Evolutionary conservation across 2,329 filamentous ascomycete genomes (phyloP), one percentile per base, ranked within the genome.

Genomic region (Arthrobotrys pseudoclavata): DNA sequence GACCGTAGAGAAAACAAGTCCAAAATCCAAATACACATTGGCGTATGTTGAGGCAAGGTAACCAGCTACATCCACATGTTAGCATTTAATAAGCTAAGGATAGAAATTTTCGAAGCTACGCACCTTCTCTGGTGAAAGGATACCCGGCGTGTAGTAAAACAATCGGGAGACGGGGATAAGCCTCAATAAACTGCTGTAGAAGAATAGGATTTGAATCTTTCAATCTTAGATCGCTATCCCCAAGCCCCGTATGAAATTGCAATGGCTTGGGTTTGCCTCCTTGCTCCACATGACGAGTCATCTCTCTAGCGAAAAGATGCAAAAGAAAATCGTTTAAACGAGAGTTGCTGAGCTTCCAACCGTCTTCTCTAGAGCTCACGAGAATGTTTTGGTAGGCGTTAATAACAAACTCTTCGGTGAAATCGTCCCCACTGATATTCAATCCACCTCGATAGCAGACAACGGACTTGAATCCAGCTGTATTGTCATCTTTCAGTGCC

Each of bases 171-270:
- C 86, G 85, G 0, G 91, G 88, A 80, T 91, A 94, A 20, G 87
- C 85, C 45, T 89, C 87, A 80, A 96, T 92, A 72, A 96, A 88
- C 0, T 86, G 84, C 81, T 96, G 92, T 24, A 97, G 84, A 80
- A 92, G 90, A 0, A 92, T 88, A 0, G 93, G 92, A 48, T 93
- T 95, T 0, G 92, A 88, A 62, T 87, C 88, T 1, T 88, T 85
- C 26, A 96, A 85, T 3, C 86, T 88, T 62, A 96, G 91, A 81
- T 96, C 92, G 80, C 90, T 92, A 81, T 96, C 93, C 0, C 93
- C 92, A 0, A 96, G 86, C 0, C 92, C 92, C 0, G 92, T 96
- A 81, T 96, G 93, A 79, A 97, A 91, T 81, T 96, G 93, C 12
- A 96, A 85, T 0, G 92, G 92, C 82, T 95, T 96, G 88, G 71